Evolutionary conservation across 164 flowering plant genomes (phyloP).

Genomic region (Macadamia integrifolia): DNA sequence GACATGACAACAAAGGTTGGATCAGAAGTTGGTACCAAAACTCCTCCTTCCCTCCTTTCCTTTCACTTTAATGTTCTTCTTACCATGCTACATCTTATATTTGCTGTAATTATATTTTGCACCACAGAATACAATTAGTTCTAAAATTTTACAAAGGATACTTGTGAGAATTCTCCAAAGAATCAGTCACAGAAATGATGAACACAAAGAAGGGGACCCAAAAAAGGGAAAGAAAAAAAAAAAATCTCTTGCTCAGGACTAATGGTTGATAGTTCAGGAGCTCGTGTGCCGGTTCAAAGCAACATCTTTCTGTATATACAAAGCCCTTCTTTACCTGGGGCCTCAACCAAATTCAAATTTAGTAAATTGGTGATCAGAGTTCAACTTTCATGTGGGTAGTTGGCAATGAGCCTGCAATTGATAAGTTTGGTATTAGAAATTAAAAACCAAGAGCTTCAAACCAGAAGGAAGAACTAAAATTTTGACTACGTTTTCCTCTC

Average conservation of each 20-base stretch:
- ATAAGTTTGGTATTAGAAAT: constrained; percentile 1
- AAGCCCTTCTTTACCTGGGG: constrained; percentile 28
- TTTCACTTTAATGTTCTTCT: constrained; percentile 2
- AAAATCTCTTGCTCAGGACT: constrained; percentile 7
- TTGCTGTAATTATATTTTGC: constrained; percentile 19
- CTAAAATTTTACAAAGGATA: constrained; percentile 33
- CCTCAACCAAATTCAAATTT: constrained; percentile 19
- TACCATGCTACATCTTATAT: constrained; percentile 32
- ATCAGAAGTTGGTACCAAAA: constrained; percentile 12
- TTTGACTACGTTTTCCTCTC: neutral
- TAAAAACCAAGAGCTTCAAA: neutral
- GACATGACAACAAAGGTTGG: constrained; percentile 11
- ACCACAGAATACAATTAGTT: constrained; percentile 36
- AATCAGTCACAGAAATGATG: constrained; percentile 30
- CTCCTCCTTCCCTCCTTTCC: constrained; percentile 3
- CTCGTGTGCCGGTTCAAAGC: constrained; percentile 9
- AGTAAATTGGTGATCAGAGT: constrained; percentile 31
- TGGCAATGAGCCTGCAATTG: constrained; percentile 49
- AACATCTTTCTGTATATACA: constrained; percentile 39
- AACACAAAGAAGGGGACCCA: constrained; percentile 11
- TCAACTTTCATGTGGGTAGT: constrained; percentile 62
- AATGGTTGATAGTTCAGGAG: constrained; percentile 14
- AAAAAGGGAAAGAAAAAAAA: constrained; percentile 8
- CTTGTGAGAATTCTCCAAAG: constrained; percentile 30
- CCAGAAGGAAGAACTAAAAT: neutral